These are phyloP conservation scores for Entomortierella lignicola DNA, from an alignment of 192 early-diverging fungal genomes.

Conservation along the genomic window DNA sequence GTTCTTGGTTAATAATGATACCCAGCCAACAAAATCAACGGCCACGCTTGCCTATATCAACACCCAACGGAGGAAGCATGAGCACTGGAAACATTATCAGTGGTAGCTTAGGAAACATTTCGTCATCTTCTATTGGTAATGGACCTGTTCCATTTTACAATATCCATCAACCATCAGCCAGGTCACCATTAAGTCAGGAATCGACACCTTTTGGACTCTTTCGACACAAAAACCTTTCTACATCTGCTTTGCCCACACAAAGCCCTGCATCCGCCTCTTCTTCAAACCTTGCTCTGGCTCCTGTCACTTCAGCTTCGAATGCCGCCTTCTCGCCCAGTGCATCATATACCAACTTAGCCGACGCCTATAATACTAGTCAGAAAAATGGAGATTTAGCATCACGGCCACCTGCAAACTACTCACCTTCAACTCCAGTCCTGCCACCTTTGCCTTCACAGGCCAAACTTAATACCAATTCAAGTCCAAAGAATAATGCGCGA, in stretches of 20 bases:
- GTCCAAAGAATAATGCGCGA: constrained; percentile 34
- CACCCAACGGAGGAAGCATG: constrained; percentile 14
- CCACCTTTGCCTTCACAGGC: constrained; percentile 31
- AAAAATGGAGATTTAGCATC: constrained; percentile 8
- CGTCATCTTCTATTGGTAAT: background rate
- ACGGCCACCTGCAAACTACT: constrained; percentile 11
- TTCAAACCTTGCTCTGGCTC: constrained; percentile 24
- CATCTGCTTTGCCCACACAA: constrained; percentile 31
- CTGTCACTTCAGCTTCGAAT: constrained; percentile 22
- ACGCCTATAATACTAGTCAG: constrained; percentile 10
- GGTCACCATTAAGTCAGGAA: constrained; percentile 50
- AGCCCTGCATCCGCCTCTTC: constrained; percentile 18
- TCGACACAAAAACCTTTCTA: constrained; percentile 51
- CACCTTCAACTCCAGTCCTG: constrained; percentile 31
- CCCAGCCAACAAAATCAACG: constrained; percentile 37
- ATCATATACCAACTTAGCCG: constrained; percentile 36
- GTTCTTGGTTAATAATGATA: constrained; percentile 13
- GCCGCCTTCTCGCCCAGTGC: constrained; percentile 35
- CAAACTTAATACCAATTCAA: constrained; percentile 19
- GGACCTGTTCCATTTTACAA: constrained; percentile 30
- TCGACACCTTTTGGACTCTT: constrained; percentile 53
- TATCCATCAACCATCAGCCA: constrained; percentile 49
- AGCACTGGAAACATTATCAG: constrained; percentile 9
- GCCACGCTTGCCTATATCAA: constrained; percentile 21
- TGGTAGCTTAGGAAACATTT: constrained; percentile 7